Conservation (phyloP, 139 green algal genomes). For the Micractinium sp. region DNA sequence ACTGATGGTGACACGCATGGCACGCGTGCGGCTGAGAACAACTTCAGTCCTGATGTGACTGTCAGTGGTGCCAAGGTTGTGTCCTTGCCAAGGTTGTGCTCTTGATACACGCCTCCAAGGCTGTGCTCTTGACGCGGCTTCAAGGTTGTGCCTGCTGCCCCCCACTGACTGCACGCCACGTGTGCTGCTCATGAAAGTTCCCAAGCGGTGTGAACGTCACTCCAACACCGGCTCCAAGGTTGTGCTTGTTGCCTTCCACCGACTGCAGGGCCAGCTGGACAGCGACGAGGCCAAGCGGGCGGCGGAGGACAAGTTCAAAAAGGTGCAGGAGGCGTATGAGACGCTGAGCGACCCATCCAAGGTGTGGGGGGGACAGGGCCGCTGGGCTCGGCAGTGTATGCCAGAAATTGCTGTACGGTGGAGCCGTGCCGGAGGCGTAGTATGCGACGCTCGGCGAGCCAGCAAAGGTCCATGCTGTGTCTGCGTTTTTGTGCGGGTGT, state of each 20-base stretch:
- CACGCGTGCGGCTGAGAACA: too few species aligned
- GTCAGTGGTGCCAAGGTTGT: not conserved
- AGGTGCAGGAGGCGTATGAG: conserved; percentile 86
- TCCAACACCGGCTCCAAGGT: not conserved
- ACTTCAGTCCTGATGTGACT: conserved; percentile 33
- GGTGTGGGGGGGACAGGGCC: too few species aligned
- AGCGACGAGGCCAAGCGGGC: conserved; percentile 47
- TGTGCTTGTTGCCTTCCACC: not conserved
- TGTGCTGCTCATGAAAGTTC: too few species aligned
- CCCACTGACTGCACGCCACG: too few species aligned
- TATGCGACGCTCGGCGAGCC: conserved; percentile 84
- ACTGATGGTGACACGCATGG: too few species aligned
- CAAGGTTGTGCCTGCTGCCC: too few species aligned
- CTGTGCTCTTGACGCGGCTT: not conserved
- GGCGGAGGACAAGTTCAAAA: conserved; percentile 88
- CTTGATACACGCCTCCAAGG: too few species aligned
- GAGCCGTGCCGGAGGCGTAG: conserved; percentile 91
- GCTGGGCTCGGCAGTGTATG: too few species aligned
- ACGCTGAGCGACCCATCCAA: conserved; percentile 82
- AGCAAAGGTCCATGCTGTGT: not conserved
- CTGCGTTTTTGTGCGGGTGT: too few species aligned
- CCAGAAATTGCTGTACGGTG: too few species aligned
- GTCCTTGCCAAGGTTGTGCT: too few species aligned
- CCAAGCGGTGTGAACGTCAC: too few species aligned
- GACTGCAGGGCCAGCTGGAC: conserved; percentile 28